Percentiles rank a stretch among this genome's conserved stretches.
These are phyloP conservation scores for Iris macrosiphon DNA, from an alignment of 106 monocot species.

Conservation along the genomic window DNA sequence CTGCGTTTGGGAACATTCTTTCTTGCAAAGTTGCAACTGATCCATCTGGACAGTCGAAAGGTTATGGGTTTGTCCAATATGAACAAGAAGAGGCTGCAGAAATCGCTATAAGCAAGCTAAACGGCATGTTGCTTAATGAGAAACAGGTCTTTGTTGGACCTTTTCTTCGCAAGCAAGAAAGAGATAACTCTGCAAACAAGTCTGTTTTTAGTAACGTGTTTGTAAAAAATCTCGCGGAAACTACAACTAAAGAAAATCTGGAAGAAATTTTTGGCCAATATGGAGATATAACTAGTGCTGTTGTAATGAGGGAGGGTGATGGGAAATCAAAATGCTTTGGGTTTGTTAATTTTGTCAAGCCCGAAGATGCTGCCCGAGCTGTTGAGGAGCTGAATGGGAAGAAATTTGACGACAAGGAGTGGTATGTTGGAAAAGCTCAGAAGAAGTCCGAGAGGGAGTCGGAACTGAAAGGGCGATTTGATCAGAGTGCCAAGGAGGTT, in stretches of 20 bases:
- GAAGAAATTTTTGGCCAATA: constrained; percentile 56
- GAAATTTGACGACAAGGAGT: constrained; percentile 79
- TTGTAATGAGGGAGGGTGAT: constrained; percentile 81
- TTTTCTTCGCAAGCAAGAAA: constrained; percentile 79
- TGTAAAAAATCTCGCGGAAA: constrained; percentile 88
- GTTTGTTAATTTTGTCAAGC: constrained; percentile 88
- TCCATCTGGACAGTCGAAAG: constrained; percentile 64
- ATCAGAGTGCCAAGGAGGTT: constrained; percentile 47
- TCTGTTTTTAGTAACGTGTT: constrained; percentile 75
- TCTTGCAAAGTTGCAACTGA: constrained; percentile 89
- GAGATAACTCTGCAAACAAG: constrained; percentile 42
- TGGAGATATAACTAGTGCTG: constrained; percentile 70
- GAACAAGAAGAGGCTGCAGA: constrained; percentile 70
- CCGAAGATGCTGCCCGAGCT: constrained; percentile 73
- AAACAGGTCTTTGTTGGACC: constrained; percentile 87
- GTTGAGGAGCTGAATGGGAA: constrained; percentile 81
- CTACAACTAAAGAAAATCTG: constrained; percentile 62
- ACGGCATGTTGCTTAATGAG: constrained; percentile 93
- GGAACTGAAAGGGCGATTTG: constrained; percentile 66
- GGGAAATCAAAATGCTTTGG: constrained; percentile 93
- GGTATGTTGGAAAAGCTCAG: constrained; percentile 94
- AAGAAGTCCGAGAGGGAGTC: constrained; percentile 85
- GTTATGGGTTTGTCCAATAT: constrained; percentile 87
- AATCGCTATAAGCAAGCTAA: constrained; percentile 65
- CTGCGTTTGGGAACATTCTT: constrained; percentile 77